phyloP scores from a whole-genome alignment of 2,329 filamentous ascomycete species.

The Pseudogymnoascus sp. region DNA sequence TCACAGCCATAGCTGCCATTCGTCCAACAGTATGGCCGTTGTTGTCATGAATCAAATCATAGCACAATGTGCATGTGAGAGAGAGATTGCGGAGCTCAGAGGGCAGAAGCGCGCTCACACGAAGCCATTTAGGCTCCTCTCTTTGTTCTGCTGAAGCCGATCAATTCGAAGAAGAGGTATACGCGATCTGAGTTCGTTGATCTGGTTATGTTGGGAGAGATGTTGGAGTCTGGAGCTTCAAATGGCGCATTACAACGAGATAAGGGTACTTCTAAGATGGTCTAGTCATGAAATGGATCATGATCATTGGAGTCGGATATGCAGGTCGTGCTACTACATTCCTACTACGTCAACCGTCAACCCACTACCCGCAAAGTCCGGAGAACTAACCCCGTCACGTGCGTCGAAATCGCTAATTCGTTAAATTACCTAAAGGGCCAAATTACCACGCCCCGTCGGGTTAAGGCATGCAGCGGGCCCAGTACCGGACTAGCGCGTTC shows the following conservation, averaged over 20 bases:
- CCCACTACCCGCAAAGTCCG: constrained; percentile 3
- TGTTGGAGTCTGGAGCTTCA: constrained; percentile 1
- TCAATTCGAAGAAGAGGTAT: not conserved
- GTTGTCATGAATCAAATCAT: constrained; percentile 6
- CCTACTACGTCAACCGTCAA: constrained; percentile 6
- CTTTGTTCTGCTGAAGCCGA: constrained; percentile 2
- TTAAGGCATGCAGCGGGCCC: not conserved
- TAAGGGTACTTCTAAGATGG: constrained; percentile 3
- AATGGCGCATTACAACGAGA: constrained; percentile 6
- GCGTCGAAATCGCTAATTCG: not conserved
- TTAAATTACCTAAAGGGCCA: not conserved
- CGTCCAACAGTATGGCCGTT: constrained; percentile 7
- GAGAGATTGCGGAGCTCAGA: not conserved
- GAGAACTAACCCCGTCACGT: not conserved
- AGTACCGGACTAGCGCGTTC: constrained; percentile 9
- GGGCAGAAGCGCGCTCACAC: not conserved
- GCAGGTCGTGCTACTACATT: constrained; percentile 3
- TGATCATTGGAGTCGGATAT: constrained; percentile 3
- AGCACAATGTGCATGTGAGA: constrained; percentile 1
- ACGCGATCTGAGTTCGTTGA: not conserved
- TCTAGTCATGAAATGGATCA: constrained; percentile 6
- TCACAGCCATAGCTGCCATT: constrained; percentile 13
- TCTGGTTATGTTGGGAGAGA: not conserved
- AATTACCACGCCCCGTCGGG: not conserved
- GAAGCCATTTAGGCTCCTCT: constrained; percentile 2